Evolutionary conservation across 768 basidiomycete species (phyloP).

Genomic region (Trametes sanguinea): DNA sequence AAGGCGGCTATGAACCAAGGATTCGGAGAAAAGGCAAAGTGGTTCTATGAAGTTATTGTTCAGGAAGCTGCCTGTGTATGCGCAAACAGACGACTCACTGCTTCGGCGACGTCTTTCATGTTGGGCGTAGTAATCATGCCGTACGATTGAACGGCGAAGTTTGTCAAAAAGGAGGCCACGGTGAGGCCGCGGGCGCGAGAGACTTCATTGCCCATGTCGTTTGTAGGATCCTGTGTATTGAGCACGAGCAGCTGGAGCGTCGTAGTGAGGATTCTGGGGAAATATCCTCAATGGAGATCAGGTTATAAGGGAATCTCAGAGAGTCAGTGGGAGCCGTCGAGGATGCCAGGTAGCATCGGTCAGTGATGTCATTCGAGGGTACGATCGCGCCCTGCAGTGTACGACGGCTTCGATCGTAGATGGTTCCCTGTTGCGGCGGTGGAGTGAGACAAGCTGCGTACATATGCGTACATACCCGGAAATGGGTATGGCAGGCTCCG

Average conservation of each 20-base stretch:
- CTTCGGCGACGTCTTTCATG: conserved; percentile 37
- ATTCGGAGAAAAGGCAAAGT: conserved; percentile 38
- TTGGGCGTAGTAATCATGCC: conserved; percentile 34
- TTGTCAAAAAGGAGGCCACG: conserved; percentile 33
- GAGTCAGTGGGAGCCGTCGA: background rate
- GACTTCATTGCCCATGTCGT: conserved; percentile 31
- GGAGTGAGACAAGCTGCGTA: background rate
- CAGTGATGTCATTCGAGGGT: conserved; percentile 2
- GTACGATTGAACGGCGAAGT: conserved; percentile 33
- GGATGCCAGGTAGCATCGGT: background rate
- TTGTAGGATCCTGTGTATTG: background rate
- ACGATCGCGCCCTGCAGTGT: background rate
- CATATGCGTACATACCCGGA: background rate
- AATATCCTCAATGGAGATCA: too few species aligned
- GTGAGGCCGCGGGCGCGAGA: conserved; percentile 31
- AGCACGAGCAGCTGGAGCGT: background rate
- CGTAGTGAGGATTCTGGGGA: background rate
- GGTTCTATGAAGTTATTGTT: conserved; percentile 27
- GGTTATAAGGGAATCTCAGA: background rate
- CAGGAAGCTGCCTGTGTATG: background rate
- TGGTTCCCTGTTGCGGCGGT: background rate
- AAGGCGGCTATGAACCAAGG: conserved; percentile 36
- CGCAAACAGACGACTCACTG: conserved; percentile 22
- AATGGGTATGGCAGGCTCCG: background rate
- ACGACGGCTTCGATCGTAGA: background rate